phyloP scores from a whole-genome alignment of 352 stramenopile species.

The Phytophthora idaei region DNA sequence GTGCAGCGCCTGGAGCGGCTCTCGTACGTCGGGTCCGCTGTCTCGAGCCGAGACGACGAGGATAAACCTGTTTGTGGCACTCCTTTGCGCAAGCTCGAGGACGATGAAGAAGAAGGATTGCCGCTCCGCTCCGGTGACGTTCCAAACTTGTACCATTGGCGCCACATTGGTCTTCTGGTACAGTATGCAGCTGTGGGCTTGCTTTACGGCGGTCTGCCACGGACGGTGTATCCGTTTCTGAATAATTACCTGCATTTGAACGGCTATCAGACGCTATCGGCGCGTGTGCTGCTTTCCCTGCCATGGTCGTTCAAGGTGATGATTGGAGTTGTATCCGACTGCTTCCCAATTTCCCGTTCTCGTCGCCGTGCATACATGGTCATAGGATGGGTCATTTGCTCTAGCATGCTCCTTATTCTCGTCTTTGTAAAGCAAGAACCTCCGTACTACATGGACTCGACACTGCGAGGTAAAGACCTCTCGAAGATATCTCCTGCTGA shows the following conservation, averaged over 20 bases:
- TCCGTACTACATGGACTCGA: constrained; percentile 65
- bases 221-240: constrained; percentile 75
- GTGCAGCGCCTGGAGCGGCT: constrained; percentile 30
- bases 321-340: constrained; percentile 67
- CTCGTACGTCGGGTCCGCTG: constrained; percentile 24
- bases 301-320: constrained; percentile 76
- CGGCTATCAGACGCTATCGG: constrained; percentile 68
- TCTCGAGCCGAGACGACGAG: constrained; percentile 13
- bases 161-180: constrained; percentile 63
- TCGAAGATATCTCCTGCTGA: constrained; percentile 45
- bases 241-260: constrained; percentile 79
- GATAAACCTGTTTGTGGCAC: constrained; percentile 2
- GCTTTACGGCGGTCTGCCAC: constrained; percentile 58
- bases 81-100: constrained; percentile 19
- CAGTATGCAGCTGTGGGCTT: constrained; percentile 76
- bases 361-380: constrained; percentile 76
- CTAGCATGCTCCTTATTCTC: constrained; percentile 55
- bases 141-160: constrained; percentile 56
- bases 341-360: constrained; percentile 65
- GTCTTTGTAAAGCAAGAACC: constrained; percentile 43
- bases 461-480: constrained; percentile 47
- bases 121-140: constrained; percentile 49
- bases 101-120: constrained; percentile 19
- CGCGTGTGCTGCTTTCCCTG: constrained; percentile 57
- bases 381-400: constrained; percentile 63